Base-by-base conservation (phyloP, 2,329 filamentous ascomycete species). In the Colletotrichum lupini region DNA sequence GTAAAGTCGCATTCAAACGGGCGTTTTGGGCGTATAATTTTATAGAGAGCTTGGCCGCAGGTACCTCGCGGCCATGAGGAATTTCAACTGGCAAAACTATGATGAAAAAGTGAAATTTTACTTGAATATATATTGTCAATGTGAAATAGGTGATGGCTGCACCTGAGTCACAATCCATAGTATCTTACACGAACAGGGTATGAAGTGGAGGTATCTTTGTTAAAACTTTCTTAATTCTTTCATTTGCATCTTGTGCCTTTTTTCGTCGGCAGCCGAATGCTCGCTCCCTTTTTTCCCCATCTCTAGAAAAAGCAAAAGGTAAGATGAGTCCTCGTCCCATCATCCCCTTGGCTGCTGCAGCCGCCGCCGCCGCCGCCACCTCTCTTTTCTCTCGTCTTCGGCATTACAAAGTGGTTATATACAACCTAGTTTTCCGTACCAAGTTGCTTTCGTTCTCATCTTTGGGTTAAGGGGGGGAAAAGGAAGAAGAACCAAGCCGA, bases 321-420 rank as follows among this genome's bases (percentile, higher is more conserved):
- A 9, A 5, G 14, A 19, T 4, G 42, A 49, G 42, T 9, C 4
- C 42, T n/a, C 16, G 6, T 56, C 22, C 11, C 24, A 30, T 56
- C 16, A 22, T 56, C 32, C 16, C 24, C 52, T 5, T 9, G 19
- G 19, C 52, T 28, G 30, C 49, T 42, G 61, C 26, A 26, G 26
- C 61, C 32, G 14, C 24, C 19, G 32, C 32, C 24, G 49, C 49
- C 24, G 49, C 49, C 30, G 22, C 46, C 46, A 4, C 22, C 5
- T 26, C 19, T 26, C 35, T 26, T 42, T 66, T 42, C 35, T 42
- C 35, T 60, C 37, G 42, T 73, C 65, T 74, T 72, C 37, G 60
- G 60, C 73, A 75, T 75, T 75, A 75, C 58, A 74, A 72, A 57
- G 37, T 35, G 71, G 61, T 22, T 75, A 70, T 74, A n/a, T 73